Percentiles rank a stretch among this genome's conserved stretches.
phyloP scores from a whole-genome alignment of 306 rosid species.

The Medicago arabica region DNA sequence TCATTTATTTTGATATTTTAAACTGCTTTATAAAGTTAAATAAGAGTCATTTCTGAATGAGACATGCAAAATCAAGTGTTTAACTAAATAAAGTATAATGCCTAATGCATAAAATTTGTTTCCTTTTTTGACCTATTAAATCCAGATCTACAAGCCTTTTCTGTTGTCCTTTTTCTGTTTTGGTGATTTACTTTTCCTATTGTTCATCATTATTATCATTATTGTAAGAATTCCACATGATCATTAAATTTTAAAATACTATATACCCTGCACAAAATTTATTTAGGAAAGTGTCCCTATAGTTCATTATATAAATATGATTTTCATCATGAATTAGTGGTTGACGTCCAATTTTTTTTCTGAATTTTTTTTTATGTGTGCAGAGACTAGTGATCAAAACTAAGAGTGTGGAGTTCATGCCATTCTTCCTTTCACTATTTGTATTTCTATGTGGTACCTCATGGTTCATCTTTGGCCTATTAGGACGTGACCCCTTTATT shows the following conservation, averaged over 20 bases:
- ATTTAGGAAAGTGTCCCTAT: background rate
- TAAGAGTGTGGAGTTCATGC: slow-evolving; percentile 95
- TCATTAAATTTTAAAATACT: background rate
- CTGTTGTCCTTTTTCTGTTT: background rate
- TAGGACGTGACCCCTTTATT: slow-evolving; percentile 74
- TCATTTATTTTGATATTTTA: background rate
- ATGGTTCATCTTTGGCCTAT: slow-evolving; percentile 73
- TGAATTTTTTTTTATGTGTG: slow-evolving; percentile 22
- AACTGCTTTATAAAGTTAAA: background rate
- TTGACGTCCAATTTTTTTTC: background rate
- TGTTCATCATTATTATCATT: slow-evolving; percentile 3
- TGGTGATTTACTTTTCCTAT: background rate
- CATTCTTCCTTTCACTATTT: slow-evolving; percentile 81
- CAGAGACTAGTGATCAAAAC: slow-evolving; percentile 77
- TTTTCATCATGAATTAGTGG: too few relatives aligned
- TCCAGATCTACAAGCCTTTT: background rate
- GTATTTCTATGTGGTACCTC: slow-evolving; percentile 85
- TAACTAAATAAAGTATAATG: background rate
- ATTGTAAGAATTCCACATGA: background rate
- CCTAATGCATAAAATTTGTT: background rate
- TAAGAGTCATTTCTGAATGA: background rate
- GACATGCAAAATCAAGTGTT: background rate
- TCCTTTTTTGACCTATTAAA: background rate
- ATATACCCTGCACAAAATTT: background rate
- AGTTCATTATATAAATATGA: background rate